Conservation (phyloP, 768 basidiomycete species). For the Calocybe indica region DNA sequence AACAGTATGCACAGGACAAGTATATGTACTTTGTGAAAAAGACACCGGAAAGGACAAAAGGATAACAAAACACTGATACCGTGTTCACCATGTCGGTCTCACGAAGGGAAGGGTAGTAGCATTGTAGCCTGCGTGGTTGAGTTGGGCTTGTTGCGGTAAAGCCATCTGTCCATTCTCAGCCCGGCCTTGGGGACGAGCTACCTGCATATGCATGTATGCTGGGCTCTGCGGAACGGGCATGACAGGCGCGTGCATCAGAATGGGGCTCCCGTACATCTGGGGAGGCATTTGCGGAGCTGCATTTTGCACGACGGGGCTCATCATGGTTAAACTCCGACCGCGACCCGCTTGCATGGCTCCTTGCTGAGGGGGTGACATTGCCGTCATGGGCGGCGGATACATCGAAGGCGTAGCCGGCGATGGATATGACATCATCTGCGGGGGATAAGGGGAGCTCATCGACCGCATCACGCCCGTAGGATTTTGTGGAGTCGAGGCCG, state of each 20-base stretch:
- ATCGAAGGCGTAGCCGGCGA: slow-evolving; percentile 43
- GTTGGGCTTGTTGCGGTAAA: slow-evolving; percentile 28
- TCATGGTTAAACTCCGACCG: slow-evolving; percentile 50
- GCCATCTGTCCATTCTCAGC: slow-evolving; percentile 42
- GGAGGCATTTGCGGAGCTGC: slow-evolving; percentile 53
- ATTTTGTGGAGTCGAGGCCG: slow-evolving; percentile 38
- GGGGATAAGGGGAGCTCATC: slow-evolving; percentile 55
- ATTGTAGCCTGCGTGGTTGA: slow-evolving; percentile 24
- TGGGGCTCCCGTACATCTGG: slow-evolving; percentile 67
- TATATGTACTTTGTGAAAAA: slow-evolving; percentile 35
- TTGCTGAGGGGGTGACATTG: slow-evolving; percentile 35
- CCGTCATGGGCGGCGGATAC: slow-evolving; percentile 39
- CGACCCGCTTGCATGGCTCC: slow-evolving; percentile 32
- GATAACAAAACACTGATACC: slow-evolving; percentile 18
- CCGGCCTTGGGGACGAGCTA: slow-evolving; percentile 44
- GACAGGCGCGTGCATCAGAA: slow-evolving; percentile 58
- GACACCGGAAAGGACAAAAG: slow-evolving; percentile 18
- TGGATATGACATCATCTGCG: slow-evolving; percentile 62
- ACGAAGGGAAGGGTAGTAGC: slow-evolving; percentile 36
- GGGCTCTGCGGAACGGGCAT: slow-evolving; percentile 35
- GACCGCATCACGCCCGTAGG: slow-evolving; percentile 50
- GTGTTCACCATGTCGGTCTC: slow-evolving; percentile 45
- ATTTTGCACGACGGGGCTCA: slow-evolving; percentile 70
- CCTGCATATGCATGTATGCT: slow-evolving; percentile 40
- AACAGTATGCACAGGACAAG: slow-evolving; percentile 22